Evolutionary conservation across 1,284 basidiomycete genomes (phyloP), one percentile per base, ranked within the genome.

Genomic region (Xerocomus subilludens): DNA sequence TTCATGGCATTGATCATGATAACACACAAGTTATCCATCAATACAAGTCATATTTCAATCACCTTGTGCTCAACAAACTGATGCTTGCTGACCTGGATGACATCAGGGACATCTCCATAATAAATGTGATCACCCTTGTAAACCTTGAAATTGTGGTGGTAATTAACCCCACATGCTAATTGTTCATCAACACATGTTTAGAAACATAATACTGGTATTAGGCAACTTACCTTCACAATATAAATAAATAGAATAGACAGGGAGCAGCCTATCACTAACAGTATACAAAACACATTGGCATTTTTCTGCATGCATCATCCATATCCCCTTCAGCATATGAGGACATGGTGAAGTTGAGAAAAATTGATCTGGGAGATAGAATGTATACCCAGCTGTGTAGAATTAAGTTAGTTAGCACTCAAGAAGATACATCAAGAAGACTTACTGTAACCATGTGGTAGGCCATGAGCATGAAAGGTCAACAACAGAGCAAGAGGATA

Each of bases 21-120:
- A n/a, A n/a, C n/a, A n/a, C n/a, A 76, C 71, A 68, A 76, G 3
- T 18, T 1, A 18, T 79, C 55, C 75, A 78, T 78, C 16, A 75
- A 27, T 0, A 23, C 1, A 2, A 74, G 1, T 70, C 77, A 77
- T 13, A 78, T 51, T 14, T 62, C 49, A 13, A 69, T 51, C 0
- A 77, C 67, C 4, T 51, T 56, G 0, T 16, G 2, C 5, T 78
- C 55, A 0, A 77, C 30, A 16, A 78, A 76, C 16, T 76, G 69
- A 47, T 77, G 76, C 18, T 78, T 20, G 2, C 66, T 7, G 1
- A 77, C 21, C 30, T 77, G 74, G 2, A 78, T n/a, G 2, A 68
- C 25, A 10, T 68, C 16, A 0, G 60, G 67, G 10, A 77, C 21
- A 0, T 64, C 51, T 4, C n/a, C 36, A 62, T 77, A 76, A 70